Evolutionary conservation across 495 filamentous ascomycete genomes (phyloP).

Genomic region (Neurospora africana): DNA sequence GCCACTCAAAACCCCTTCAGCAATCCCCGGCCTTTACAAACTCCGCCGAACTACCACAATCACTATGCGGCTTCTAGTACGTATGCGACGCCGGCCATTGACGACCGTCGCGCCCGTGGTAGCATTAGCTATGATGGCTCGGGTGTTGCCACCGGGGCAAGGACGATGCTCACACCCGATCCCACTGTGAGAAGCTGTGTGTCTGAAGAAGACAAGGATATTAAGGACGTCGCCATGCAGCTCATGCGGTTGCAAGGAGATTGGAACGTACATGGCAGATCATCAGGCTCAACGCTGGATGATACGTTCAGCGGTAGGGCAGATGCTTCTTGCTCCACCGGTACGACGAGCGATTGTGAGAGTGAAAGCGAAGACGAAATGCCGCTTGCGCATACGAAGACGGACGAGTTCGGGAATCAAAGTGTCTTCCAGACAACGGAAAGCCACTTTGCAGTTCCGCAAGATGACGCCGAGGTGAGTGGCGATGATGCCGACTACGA

Average conservation of each 20-base stretch:
- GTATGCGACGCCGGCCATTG: slow-evolving; percentile 48
- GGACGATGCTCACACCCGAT: slow-evolving; percentile 83
- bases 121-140: slow-evolving; percentile 40
- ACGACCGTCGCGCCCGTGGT: slow-evolving; percentile 56
- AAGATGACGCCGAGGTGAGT: slow-evolving; percentile 63
- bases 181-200: slow-evolving; percentile 90
- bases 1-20: slow-evolving; percentile 63
- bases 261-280: slow-evolving; percentile 78
- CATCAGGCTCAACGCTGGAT: slow-evolving; percentile 86
- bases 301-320: slow-evolving; percentile 84
- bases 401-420: slow-evolving; percentile 38
- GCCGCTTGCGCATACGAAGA: slow-evolving; percentile 49
- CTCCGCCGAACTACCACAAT: slow-evolving; percentile 63
- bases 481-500: slow-evolving; percentile 56
- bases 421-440: slow-evolving; percentile 47
- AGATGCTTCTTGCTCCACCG: slow-evolving; percentile 74
- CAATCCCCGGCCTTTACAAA: slow-evolving; percentile 61
- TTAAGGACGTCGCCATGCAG: slow-evolving; percentile 94
- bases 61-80: slow-evolving; percentile 32
- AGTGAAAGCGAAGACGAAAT: slow-evolving; percentile 66
- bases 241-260: slow-evolving; percentile 91
- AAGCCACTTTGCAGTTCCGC: slow-evolving; percentile 51
- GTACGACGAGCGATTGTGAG: slow-evolving; percentile 67
- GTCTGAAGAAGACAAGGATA: slow-evolving; percentile 97
- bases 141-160: slow-evolving; percentile 26